Evolutionary conservation across 2,329 filamentous ascomycete species (phyloP).

Genomic region (Sclerotinia sclerotiorum): DNA sequence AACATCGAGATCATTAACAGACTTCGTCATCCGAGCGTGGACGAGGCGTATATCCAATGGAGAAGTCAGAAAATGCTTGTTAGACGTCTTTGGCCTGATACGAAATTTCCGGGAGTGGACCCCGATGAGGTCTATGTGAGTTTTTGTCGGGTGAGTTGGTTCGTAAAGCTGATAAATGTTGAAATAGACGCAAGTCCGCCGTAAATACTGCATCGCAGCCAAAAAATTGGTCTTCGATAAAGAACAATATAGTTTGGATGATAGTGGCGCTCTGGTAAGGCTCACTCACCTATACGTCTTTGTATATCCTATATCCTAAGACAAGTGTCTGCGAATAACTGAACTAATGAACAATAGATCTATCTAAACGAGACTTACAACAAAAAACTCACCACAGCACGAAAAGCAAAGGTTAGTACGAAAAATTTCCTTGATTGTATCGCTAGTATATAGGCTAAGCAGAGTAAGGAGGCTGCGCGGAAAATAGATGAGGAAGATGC

Average conservation of each 20-base stretch:
- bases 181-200: neutral
- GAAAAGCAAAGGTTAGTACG: neutral
- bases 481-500: neutral
- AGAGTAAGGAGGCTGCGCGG: neutral
- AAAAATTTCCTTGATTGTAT: neutral
- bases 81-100: constrained; percentile 5
- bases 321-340: too few relatives aligned
- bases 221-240: neutral
- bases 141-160: accelerated
- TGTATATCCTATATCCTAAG: too few relatives aligned
- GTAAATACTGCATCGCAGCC: neutral
- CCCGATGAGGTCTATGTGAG: constrained; percentile 1
- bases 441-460: neutral
- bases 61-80: constrained; percentile 15
- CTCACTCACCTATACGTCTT: too few relatives aligned
- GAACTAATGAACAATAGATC: neutral
- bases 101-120: neutral
- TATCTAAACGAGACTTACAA: neutral
- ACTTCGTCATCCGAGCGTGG: neutral
- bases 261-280: neutral
- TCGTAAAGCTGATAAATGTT: neutral
- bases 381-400: neutral
- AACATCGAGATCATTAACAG: neutral
- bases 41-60: neutral
- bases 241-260: neutral